Base-by-base conservation (phyloP, 495 filamentous ascomycete species). In the Tuber aestivum region DNA sequence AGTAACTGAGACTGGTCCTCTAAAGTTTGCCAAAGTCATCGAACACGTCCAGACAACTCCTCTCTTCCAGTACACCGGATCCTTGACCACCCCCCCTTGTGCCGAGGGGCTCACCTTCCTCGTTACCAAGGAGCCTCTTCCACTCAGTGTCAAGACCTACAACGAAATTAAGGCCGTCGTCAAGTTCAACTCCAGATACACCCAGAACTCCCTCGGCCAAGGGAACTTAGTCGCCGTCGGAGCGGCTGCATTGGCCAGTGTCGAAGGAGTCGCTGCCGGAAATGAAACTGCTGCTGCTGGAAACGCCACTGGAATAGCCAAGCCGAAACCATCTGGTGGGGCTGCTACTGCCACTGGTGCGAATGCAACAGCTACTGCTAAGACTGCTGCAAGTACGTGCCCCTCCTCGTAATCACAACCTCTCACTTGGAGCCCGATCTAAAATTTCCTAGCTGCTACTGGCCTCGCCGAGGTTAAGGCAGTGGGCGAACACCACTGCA, bases 11-110 rank as follows among this genome's bases (percentile, higher is more conserved):
- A 91, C 89, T 5, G 85, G 85, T 50, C 82, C 85, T 23, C 84
- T 92, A 50, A 84, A 88, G 77, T 90, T 92, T 84, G 82, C 84
- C n/a, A 84, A 83, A 71, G 82, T 92, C 21, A 85, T 86, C 74
- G 75, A 82, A 6, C 84, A 88, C 69, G 76, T 91, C 69, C 84
- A 87, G 76, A 82, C 81, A 23, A 86, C 86, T 41, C 81, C 82
- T 32, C 84, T 91, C 77, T 87, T 86, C 78, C 82, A 86, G 48
- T 92, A 92, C 83, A 83, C 84, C 0, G 91, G 91, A 70, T 90
- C 89, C 1, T 86, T 92, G 32, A 92, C 91, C 45, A 92, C 91
- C 7, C 91, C 91, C 48, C 91, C 91, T 0, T 92, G 91, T 85
- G 85, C 85, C 38, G 90, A 92, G 83, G 86, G 86, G 38, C 85